Conservation (phyloP, 441 rosid species). For the Iberis amara region DNA sequence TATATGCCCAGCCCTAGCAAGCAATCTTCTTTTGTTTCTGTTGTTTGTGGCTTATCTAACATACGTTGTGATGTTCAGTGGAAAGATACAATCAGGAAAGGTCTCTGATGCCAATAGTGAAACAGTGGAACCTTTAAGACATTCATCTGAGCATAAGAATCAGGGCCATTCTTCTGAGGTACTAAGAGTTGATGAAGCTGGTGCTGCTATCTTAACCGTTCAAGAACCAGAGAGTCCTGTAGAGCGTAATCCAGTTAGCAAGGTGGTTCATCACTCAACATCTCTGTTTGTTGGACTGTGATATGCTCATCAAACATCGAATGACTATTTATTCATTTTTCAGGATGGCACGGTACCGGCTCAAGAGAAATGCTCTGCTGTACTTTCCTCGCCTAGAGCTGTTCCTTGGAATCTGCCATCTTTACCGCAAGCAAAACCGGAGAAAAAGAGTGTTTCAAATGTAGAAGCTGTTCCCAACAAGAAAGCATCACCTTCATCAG, state of each 20-base stretch:
- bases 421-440: conserved; percentile 40
- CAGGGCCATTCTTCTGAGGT: conserved; percentile 37
- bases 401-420: conserved; percentile 38
- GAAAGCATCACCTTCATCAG: conserved; percentile 43
- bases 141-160: conserved; percentile 42
- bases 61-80: conserved; percentile 40
- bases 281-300: background rate
- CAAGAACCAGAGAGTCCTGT: conserved; percentile 36
- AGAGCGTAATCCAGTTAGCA: conserved; percentile 42
- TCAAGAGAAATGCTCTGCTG: conserved; percentile 47
- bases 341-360: conserved; percentile 27
- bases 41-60: background rate
- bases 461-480: conserved; percentile 33
- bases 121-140: conserved; percentile 42
- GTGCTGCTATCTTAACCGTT: conserved; percentile 40
- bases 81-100: conserved; percentile 47
- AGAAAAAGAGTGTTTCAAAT: conserved; percentile 33
- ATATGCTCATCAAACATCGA: background rate
- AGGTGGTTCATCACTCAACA: conserved; percentile 42
- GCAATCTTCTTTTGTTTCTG: conserved; percentile 10
- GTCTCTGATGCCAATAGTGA: conserved; percentile 41
- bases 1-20: too few relatives aligned
- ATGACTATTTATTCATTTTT: background rate
- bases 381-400: conserved; percentile 43
- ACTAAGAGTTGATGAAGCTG: conserved; percentile 43